These are phyloP conservation scores for Abortiporus biennis DNA, from an alignment of 1,284 basidiomycete genomes.

Conservation along the genomic window DNA sequence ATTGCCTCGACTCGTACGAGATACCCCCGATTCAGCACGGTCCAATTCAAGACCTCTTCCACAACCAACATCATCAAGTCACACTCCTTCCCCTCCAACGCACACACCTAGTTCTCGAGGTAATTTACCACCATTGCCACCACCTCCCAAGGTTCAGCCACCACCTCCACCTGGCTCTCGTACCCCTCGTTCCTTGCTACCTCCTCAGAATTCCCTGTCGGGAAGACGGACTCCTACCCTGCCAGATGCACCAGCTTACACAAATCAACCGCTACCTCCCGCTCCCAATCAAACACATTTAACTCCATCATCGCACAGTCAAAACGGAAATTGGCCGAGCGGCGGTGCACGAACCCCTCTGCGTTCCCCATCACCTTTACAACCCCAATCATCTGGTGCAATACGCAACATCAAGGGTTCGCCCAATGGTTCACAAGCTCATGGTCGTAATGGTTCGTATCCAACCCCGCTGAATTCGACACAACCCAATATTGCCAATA, in stretches of 20 bases:
- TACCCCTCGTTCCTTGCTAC: slow-evolving; percentile 18
- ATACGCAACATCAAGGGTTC: slow-evolving; percentile 23
- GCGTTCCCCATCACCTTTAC: slow-evolving; percentile 56
- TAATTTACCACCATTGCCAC: slow-evolving; percentile 59
- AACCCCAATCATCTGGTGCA: slow-evolving; percentile 31
- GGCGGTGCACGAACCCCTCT: slow-evolving; percentile 29
- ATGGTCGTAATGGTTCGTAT: slow-evolving; percentile 46
- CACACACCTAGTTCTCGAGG: slow-evolving; percentile 32
- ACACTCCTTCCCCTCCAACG: slow-evolving; percentile 24
- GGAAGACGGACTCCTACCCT: slow-evolving; percentile 57
- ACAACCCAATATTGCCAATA: slow-evolving; percentile 12
- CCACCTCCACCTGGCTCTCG: slow-evolving; percentile 45
- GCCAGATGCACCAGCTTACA: slow-evolving; percentile 39
- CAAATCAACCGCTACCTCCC: slow-evolving; percentile 47
- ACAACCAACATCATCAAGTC: slow-evolving; percentile 22
- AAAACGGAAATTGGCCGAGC: slow-evolving; percentile 36
- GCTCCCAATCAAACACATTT: slow-evolving; percentile 45
- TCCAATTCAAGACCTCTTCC: slow-evolving; percentile 38
- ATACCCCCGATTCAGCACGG: slow-evolving; percentile 53
- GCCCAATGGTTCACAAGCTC: slow-evolving; percentile 22
- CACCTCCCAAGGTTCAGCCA: slow-evolving; percentile 56
- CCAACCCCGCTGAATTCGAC: slow-evolving; percentile 16
- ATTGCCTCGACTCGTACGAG: slow-evolving; percentile 62
- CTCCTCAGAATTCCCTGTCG: slow-evolving; percentile 18
- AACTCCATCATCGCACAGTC: slow-evolving; percentile 34